Evolutionary conservation across 2,329 filamentous ascomycete species (phyloP), one percentile per base, ranked within the genome.

Genomic region (Exophiala xenobiotica): DNA sequence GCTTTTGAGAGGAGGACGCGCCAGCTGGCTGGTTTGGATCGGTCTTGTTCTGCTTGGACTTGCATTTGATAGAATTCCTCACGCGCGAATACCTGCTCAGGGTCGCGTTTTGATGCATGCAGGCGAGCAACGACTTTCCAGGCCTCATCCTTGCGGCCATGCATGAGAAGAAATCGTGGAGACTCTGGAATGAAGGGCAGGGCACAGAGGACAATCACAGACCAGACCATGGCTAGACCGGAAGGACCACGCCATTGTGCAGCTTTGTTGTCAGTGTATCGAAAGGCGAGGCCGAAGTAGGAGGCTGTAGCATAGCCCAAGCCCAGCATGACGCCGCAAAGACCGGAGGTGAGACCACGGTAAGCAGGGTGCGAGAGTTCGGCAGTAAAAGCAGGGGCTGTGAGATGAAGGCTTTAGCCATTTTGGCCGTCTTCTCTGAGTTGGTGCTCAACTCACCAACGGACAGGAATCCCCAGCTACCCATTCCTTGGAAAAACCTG

Each of bases 121-220:
- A 79, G 65, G 0, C 66, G 61, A 16, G 68, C 64, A 18, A 78
- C 60, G 6, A 74, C 66, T 2, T 62, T 61, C 27, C 64, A 59
- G 7, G 68, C 65, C 64, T 77, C 70, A 1, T 74, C 76, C 62
- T 58, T 44, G 2, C 69, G 63, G 39, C 68, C 71, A 40, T 75
- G 67, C 8, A 70, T 65, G 7, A 76, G 53, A 4, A 74, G 65
- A 69, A 68, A 74, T 33, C 72, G 67, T 6, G 58, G 54, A 16
- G 33, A 58, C 31, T 63, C 61, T 2, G 72, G 73, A 11, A 70
- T 73, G 47, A 67, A 70, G 0, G 87, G 88, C 4, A 76, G 63
- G 54, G 63, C 67, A 8, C 61, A 61, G 29, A 63, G 67, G 6
- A 67, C 67, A 12, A 64, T 59, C 0, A 74, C 63, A 2, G 75